phyloP scores from a whole-genome alignment of 208 protist genomes.

The Vickermania ingenoplastis region DNA sequence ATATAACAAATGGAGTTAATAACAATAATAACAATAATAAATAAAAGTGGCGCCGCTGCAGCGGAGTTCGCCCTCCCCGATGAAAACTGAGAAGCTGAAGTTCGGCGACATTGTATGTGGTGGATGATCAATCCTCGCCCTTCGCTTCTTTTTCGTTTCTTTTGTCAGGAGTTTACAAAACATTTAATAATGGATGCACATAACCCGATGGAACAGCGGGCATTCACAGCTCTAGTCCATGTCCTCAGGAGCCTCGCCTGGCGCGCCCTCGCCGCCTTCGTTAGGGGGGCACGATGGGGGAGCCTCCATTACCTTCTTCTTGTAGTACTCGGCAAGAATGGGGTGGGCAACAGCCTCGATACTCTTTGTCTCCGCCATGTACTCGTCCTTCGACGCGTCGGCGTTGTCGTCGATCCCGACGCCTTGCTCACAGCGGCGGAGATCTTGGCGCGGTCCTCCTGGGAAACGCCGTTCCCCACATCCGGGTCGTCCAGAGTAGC shows the following conservation, averaged over 20 bases:
- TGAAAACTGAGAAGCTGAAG: no score
- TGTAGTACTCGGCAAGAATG: constrained; percentile 95
- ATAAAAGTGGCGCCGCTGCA: no score
- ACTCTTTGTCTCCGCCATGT: constrained; percentile 85
- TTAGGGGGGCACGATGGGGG: constrained; percentile 13
- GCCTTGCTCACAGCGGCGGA: constrained; percentile 35
- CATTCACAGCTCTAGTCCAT: constrained; percentile 65
- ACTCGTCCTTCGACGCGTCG: constrained; percentile 88
- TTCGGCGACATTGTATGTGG: no score
- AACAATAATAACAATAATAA: no score
- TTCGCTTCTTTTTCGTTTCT: no score
- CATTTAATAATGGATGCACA: no score
- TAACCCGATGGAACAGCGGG: no score
- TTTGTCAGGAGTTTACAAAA: no score
- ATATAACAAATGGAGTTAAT: no score
- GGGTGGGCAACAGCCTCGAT: constrained; percentile 86
- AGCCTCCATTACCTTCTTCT: constrained; percentile 57
- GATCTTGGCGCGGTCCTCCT: constrained; percentile 44
- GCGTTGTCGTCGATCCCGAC: constrained; percentile 36
- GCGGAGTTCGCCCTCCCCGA: no score
- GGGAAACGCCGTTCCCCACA: constrained; percentile 25
- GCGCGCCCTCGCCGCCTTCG: neutral
- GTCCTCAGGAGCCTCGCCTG: constrained; percentile 29
- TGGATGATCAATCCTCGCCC: no score
- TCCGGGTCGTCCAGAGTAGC: constrained; percentile 49